Conservation (phyloP, 768 basidiomycete genomes). For the Terana coerulea region DNA sequence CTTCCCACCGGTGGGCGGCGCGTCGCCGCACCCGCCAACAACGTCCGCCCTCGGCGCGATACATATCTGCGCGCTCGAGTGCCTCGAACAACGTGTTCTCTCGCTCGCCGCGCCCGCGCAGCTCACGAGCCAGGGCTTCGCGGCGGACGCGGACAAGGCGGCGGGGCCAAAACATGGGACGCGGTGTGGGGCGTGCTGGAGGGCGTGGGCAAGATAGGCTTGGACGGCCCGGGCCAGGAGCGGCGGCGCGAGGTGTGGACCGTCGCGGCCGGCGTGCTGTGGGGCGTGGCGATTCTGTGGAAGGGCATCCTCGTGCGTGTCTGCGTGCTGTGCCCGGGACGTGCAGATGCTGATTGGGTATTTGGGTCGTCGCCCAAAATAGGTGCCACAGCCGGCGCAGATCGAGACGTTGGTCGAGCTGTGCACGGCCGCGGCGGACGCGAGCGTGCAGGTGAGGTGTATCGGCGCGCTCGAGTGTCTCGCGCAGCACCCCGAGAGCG, state of each 20-base stretch:
- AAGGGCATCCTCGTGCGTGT: constrained; percentile 55
- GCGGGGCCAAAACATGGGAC: constrained; percentile 58
- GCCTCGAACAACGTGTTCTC: constrained; percentile 85
- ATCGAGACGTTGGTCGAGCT: constrained; percentile 63
- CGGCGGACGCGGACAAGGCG: constrained; percentile 40
- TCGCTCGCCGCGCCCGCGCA: constrained; percentile 51
- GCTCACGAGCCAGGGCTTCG: not conserved
- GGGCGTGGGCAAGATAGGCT: constrained; percentile 57
- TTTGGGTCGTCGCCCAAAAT: not conserved
- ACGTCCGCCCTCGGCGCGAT: constrained; percentile 82
- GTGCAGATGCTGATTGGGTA: not conserved
- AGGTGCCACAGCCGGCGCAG: constrained; percentile 57
- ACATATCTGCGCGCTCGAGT: constrained; percentile 83
- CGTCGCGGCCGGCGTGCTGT: constrained; percentile 75
- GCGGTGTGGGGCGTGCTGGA: constrained; percentile 60
- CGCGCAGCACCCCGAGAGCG: constrained; percentile 60
- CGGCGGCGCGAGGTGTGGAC: constrained; percentile 74
- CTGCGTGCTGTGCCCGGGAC: not conserved
- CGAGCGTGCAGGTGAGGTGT: constrained; percentile 63
- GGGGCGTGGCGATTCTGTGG: constrained; percentile 83
- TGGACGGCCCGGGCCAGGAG: constrained; percentile 57
- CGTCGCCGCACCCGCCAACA: constrained; percentile 81
- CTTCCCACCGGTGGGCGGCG: constrained; percentile 63
- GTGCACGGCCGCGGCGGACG: constrained; percentile 52
- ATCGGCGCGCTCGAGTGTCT: constrained; percentile 85